A percentile compares a stretch with the other conserved stretches of the same genome.
Evolutionary conservation across 2,329 filamentous ascomycete genomes (phyloP).

Genomic region (Fusarium neocosmosporiellum): DNA sequence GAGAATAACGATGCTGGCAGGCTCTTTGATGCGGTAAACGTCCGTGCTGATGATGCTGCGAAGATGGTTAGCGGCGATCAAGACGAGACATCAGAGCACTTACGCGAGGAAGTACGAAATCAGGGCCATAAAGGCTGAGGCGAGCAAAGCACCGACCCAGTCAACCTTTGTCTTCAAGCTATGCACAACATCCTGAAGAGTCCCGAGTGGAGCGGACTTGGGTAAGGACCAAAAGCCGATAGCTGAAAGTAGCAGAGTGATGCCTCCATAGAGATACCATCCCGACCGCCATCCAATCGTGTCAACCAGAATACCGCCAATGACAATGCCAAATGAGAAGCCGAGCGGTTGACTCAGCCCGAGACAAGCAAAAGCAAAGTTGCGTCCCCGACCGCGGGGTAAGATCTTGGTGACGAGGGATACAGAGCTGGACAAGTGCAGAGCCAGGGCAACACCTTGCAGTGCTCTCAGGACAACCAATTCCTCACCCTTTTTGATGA

Average conservation of each 20-base stretch:
- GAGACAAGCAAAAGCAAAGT: constrained; percentile 56
- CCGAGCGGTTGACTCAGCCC: constrained; percentile 61
- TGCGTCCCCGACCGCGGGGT: constrained; percentile 48
- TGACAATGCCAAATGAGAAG: constrained; percentile 61
- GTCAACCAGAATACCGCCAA: constrained; percentile 61
- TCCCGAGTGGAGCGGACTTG: constrained; percentile 36
- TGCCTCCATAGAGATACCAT: constrained; percentile 54
- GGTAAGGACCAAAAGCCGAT: constrained; percentile 53
- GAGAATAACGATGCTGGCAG: constrained; percentile 59
- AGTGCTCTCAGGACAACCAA: constrained; percentile 53
- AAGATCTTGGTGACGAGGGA: constrained; percentile 49
- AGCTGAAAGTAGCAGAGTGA: constrained; percentile 51
- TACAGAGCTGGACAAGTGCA: constrained; percentile 52
- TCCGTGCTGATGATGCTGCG: constrained; percentile 51
- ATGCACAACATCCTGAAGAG: constrained; percentile 35
- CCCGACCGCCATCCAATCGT: constrained; percentile 60
- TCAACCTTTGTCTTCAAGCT: constrained; percentile 57
- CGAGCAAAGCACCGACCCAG: constrained; percentile 63
- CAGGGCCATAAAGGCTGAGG: constrained; percentile 58
- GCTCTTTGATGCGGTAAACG: constrained; percentile 54
- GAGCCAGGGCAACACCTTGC: constrained; percentile 52
- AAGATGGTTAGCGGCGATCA: not conserved
- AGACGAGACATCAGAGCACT: constrained; percentile 35
- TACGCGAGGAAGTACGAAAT: constrained; percentile 66
- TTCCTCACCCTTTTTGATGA: constrained; percentile 45